phyloP scores from a whole-genome alignment of 179 eudicot genomes.

The Spergularia azorica region DNA sequence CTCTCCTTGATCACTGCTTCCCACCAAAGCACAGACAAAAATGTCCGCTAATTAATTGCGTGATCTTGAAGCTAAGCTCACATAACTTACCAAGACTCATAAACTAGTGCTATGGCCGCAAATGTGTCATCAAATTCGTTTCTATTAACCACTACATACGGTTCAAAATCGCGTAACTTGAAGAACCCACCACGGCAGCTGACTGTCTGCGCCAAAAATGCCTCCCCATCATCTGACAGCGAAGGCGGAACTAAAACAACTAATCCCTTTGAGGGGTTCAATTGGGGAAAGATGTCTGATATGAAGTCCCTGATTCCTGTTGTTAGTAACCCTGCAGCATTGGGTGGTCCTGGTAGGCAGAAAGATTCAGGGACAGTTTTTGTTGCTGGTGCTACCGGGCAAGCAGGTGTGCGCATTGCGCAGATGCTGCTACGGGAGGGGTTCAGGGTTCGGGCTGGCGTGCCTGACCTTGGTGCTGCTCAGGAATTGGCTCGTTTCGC shows the following conservation, averaged over 20 bases:
- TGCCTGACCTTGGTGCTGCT: constrained; percentile 78
- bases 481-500: constrained; percentile 91
- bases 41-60: constrained; percentile 11
- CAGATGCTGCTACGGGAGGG: constrained; percentile 70
- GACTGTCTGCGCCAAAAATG: constrained; percentile 48
- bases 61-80: constrained; percentile 3
- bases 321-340: constrained; percentile 38
- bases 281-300: constrained; percentile 60
- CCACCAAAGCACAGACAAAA: constrained; percentile 16
- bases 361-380: constrained; percentile 87
- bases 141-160: constrained; percentile 53
- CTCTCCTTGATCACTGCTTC: background rate
- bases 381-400: constrained; percentile 94
- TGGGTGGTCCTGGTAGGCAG: constrained; percentile 39
- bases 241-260: constrained; percentile 34
- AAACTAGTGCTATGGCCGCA: constrained; percentile 51
- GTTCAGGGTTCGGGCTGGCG: constrained; percentile 88
- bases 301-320: constrained; percentile 64
- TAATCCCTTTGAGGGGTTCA: constrained; percentile 47
- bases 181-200: constrained; percentile 38
- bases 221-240: constrained; percentile 4
- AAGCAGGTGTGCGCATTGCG: constrained; percentile 70
- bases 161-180: constrained; percentile 30
- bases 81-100: too few relatives aligned
- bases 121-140: constrained; percentile 63